phyloP scores from a whole-genome alignment of 805 yeast species.

The Myxozyma melibiosi region DNA sequence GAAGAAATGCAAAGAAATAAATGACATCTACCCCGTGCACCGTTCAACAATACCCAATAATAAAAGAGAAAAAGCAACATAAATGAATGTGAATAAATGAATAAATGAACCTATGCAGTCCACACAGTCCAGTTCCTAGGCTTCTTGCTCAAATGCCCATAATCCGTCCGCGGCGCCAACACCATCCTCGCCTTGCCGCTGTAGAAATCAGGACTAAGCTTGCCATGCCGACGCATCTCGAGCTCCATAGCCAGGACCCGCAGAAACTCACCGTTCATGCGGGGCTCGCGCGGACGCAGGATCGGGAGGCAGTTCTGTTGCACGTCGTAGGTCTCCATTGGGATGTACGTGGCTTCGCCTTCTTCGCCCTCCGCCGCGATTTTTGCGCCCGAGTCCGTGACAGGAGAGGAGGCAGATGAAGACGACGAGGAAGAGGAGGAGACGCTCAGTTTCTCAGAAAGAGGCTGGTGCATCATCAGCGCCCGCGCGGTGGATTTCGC shows the following conservation, averaged over 20 bases:
- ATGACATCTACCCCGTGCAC: background rate
- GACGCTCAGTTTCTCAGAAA: conserved; percentile 4
- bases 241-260: conserved; percentile 43
- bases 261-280: conserved; percentile 42
- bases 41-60: background rate
- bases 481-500: conserved; percentile 29
- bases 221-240: conserved; percentile 42
- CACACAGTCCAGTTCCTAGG: conserved; percentile 20
- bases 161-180: conserved; percentile 38
- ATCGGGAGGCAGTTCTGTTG: conserved; percentile 39
- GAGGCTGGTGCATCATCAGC: conserved; percentile 27
- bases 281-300: conserved; percentile 40
- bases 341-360: conserved; percentile 24
- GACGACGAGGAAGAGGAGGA: background rate
- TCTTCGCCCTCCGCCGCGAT: conserved; percentile 12
- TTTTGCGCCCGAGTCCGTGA: background rate
- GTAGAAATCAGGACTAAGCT: conserved; percentile 39
- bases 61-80: background rate
- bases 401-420: background rate
- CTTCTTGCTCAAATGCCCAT: conserved; percentile 25
- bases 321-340: conserved; percentile 40
- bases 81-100: background rate
- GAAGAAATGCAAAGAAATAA: background rate
- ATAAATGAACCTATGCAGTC: background rate
- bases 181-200: conserved; percentile 41